These are phyloP conservation scores for Leccinum arenicola DNA, from an alignment of 768 basidiomycete species.

Conservation along the genomic window DNA sequence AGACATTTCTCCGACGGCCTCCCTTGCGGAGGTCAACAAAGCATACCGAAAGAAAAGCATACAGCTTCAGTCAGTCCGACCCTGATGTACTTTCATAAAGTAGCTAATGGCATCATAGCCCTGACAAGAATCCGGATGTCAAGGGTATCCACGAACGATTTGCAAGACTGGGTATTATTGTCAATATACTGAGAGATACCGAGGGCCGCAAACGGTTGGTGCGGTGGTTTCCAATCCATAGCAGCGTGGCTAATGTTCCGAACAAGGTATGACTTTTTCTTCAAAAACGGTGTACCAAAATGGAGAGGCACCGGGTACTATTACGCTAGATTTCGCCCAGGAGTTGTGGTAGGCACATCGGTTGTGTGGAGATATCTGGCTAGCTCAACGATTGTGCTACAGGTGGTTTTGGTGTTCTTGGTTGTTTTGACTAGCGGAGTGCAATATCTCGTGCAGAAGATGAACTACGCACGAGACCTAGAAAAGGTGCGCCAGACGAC, in stretches of 20 bases:
- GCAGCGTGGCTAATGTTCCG: conserved; percentile 2
- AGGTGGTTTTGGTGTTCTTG: conserved; percentile 81
- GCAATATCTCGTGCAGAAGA: conserved; percentile 75
- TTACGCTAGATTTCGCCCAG: conserved; percentile 94
- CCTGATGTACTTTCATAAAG: neutral
- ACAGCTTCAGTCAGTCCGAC: conserved; percentile 73
- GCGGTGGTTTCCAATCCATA: neutral
- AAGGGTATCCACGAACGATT: conserved; percentile 86
- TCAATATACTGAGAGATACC: conserved; percentile 72
- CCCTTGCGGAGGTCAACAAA: conserved; percentile 74
- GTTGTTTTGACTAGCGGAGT: conserved; percentile 70
- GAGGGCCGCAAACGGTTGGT: conserved; percentile 77
- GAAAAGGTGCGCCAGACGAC: conserved; percentile 62
- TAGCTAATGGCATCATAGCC: conserved; percentile 46
- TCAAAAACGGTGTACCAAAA: conserved; percentile 94
- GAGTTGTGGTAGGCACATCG: conserved; percentile 58
- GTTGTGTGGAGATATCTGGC: conserved; percentile 2
- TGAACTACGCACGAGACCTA: conserved; percentile 76
- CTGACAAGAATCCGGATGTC: conserved; percentile 91
- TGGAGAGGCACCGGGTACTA: conserved; percentile 98
- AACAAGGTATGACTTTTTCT: conserved; percentile 85
- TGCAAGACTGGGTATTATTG: conserved; percentile 85
- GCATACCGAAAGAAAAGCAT: conserved; percentile 93
- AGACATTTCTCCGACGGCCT: conserved; percentile 71
- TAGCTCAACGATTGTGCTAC: conserved; percentile 7